These are phyloP conservation scores for Aureobasidium sp. DNA, from an alignment of 2,329 filamentous ascomycete genomes.

Conservation along the genomic window DNA sequence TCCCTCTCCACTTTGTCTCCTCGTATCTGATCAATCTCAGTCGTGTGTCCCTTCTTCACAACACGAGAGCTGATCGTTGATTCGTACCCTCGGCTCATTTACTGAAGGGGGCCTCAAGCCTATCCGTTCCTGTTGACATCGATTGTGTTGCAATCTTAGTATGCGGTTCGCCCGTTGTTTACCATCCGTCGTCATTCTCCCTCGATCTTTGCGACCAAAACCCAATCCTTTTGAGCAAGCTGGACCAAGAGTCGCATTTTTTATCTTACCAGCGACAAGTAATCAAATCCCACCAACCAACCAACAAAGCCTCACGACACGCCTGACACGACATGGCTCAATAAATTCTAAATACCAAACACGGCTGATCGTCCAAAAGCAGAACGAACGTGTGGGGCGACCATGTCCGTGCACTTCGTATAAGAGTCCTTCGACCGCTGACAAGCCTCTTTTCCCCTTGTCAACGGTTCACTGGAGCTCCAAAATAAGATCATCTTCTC, in stretches of 20 bases:
- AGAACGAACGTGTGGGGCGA: constrained; percentile 11
- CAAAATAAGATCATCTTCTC: constrained; percentile 11
- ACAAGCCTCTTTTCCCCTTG: constrained; percentile 5
- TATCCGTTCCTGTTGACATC: constrained; percentile 15
- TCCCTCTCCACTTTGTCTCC: neutral
- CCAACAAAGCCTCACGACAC: neutral
- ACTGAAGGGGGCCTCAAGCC: neutral
- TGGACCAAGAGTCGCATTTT: too few species aligned
- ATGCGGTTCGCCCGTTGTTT: constrained; percentile 12
- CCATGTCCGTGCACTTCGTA: constrained; percentile 10
- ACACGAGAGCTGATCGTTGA: neutral
- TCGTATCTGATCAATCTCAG: neutral
- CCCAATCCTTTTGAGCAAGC: too few species aligned
- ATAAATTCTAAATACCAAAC: neutral
- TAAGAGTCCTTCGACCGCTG: constrained; percentile 4
- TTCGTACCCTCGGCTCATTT: neutral
- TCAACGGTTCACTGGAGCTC: constrained; percentile 6
- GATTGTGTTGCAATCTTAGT: constrained; percentile 10
- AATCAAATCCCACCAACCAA: neutral
- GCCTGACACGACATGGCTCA: constrained; percentile 10
- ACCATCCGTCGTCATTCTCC: constrained; percentile 3
- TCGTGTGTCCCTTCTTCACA: neutral
- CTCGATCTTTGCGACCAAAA: neutral
- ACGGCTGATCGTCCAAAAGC: neutral
- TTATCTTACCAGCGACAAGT: neutral